These are phyloP conservation scores for Meredithiella fracta DNA, from an alignment of 2,329 filamentous ascomycete genomes.

Conservation along the genomic window DNA sequence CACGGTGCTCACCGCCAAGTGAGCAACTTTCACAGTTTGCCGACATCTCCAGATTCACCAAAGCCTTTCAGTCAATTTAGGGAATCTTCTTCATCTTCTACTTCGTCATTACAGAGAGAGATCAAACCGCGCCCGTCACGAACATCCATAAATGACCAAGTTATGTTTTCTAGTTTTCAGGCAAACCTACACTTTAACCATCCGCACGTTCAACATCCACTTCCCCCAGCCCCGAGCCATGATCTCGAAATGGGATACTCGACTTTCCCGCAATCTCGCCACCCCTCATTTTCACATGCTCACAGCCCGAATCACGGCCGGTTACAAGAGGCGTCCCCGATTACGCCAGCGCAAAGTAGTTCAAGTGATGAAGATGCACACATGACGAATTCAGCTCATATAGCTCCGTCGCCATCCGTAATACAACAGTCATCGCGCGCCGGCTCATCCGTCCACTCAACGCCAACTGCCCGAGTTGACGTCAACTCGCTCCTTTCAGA, in stretches of 20 bases:
- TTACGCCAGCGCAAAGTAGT: slow-evolving; percentile 26
- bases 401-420: slow-evolving; percentile 11
- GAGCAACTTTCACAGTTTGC: slow-evolving; percentile 4
- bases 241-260: background rate
- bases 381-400: slow-evolving; percentile 14
- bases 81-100: slow-evolving; percentile 4
- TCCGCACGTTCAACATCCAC: background rate
- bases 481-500: slow-evolving; percentile 48
- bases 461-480: slow-evolving; percentile 31
- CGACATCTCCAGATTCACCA: slow-evolving; percentile 6
- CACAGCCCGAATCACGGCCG: slow-evolving; percentile 2
- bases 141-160: background rate
- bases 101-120: background rate
- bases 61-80: background rate
- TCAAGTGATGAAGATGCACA: slow-evolving; percentile 24
- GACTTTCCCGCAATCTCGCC: background rate
- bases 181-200: slow-evolving; percentile 1
- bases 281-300: slow-evolving; percentile 7
- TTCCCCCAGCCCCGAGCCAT: background rate
- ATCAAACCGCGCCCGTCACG: background rate
- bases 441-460: slow-evolving; percentile 11
- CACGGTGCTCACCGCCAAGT: background rate
- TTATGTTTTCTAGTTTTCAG: slow-evolving; percentile 12
- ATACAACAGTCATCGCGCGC: background rate
- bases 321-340: slow-evolving; percentile 20